Evolutionary conservation across 257 asterid species (phyloP), one percentile per base, ranked within the genome.

Genomic region (Coffea canephora): DNA sequence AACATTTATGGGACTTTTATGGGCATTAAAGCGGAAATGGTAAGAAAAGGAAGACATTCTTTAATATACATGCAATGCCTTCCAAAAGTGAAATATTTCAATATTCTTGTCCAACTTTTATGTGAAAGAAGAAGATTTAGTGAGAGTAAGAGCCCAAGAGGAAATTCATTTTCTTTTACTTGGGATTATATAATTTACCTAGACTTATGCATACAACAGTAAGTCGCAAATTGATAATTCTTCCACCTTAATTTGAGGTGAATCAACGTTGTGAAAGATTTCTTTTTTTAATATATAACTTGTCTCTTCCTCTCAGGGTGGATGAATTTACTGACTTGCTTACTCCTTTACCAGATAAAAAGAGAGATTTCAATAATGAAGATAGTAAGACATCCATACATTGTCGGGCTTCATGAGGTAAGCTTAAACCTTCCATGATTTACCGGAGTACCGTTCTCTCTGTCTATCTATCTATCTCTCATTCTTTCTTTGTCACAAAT

Each of bases 331-430:
- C 75, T 77, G 79, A 71, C 82, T 39, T 75, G 15, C 78, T 74
- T 72, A 66, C 78, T 86, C 82, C 78, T 77, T 85, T 88, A 25
- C 78, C 85, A 93, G 98, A 93, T 94, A 73, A 90, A 94, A 85
- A 86, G 94, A 80, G 98, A 94, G 88, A 94, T 94, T 69, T 94
- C 97, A 71, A 87, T 94, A 66, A 94, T 94, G 98, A 94, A 94
- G 94, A 91, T 94, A 76, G 94, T 94, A 78, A 86, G 97, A 77
- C 98, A 94, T 88, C 97, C 97, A 43, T 85, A 88, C 83, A 87
- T 94, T 66, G 95, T 94, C 71, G 86, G 90, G 87, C 91, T 93
- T 79, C 94, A 94, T 74, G 98, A 94, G 97, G 98, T 94, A 87
- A 78, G 79, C 76, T 64, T 69, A 19, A 49, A 36, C 74, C 74